Conservation (phyloP, 2,329 filamentous ascomycete genomes). For the Tetracladium maxilliforme region DNA sequence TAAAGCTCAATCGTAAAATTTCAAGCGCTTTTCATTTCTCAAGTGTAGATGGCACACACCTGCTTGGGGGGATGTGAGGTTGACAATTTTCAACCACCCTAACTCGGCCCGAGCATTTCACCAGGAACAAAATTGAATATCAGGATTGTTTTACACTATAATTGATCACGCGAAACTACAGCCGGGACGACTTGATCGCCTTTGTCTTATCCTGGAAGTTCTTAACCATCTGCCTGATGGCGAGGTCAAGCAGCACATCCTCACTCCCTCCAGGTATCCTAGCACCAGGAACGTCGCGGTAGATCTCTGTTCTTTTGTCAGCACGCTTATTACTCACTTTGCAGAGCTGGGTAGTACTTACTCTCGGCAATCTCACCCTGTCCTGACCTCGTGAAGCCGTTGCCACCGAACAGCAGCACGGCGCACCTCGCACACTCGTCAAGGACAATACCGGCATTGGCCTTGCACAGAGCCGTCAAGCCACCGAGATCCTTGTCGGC, state of each 20-base stretch:
- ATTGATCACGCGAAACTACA: conserved; percentile 11
- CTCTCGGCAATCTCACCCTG: conserved; percentile 59
- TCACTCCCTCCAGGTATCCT: conserved; percentile 56
- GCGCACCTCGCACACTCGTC: conserved; percentile 58
- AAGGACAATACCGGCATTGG: conserved; percentile 55
- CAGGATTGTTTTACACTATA: too few relatives aligned
- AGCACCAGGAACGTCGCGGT: conserved; percentile 46
- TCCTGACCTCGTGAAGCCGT: conserved; percentile 54
- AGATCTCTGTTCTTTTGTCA: conserved; percentile 31
- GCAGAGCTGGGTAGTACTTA: conserved; percentile 22
- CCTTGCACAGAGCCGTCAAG: conserved; percentile 58
- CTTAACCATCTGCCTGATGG: conserved; percentile 56
- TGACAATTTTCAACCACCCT: too few relatives aligned
- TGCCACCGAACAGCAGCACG: conserved; percentile 59
- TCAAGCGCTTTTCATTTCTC: too few relatives aligned
- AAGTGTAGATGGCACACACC: too few relatives aligned
- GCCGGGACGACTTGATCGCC: conserved; percentile 32
- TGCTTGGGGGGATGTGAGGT: too few relatives aligned
- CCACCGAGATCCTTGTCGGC: conserved; percentile 54
- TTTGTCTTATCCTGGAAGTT: conserved; percentile 45
- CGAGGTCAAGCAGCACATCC: conserved; percentile 58
- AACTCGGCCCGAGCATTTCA: too few relatives aligned
- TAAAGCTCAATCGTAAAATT: too few relatives aligned
- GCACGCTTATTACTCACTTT: background rate
- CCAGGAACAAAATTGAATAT: too few relatives aligned